Conservation (phyloP, 2,329 filamentous ascomycete genomes). For the Colletotrichum lentis region DNA sequence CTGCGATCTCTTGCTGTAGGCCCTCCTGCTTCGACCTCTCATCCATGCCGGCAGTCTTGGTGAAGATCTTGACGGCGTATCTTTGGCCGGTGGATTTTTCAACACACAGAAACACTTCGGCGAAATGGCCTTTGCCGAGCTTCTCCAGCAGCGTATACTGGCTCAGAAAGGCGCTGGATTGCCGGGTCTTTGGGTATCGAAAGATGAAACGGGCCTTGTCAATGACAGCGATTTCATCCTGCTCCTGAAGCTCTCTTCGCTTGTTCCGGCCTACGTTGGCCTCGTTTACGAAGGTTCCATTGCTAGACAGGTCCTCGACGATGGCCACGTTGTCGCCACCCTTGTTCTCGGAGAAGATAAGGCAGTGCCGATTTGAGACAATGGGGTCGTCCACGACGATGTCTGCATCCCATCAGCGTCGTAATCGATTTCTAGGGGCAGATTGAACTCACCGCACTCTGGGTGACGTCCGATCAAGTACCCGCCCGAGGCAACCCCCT, state of each 20-base stretch:
- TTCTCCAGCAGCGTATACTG: constrained; percentile 86
- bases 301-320: constrained; percentile 91
- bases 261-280: constrained; percentile 91
- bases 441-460: constrained; percentile 78
- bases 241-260: constrained; percentile 84
- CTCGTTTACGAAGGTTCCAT: constrained; percentile 96
- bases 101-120: constrained; percentile 88
- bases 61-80: constrained; percentile 95
- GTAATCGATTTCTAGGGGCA: background rate
- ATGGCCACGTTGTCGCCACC: constrained; percentile 72
- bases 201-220: constrained; percentile 90
- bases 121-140: constrained; percentile 94
- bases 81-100: constrained; percentile 83
- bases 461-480: constrained; percentile 93
- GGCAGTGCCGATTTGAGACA: constrained; percentile 86
- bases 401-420: constrained; percentile 57
- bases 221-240: constrained; percentile 89
- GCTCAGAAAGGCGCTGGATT: constrained; percentile 81
- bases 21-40: constrained; percentile 86
- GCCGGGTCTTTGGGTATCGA: constrained; percentile 79
- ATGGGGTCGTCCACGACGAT: constrained; percentile 78
- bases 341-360: constrained; percentile 71
- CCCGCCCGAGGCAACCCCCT: constrained; percentile 74
- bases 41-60: constrained; percentile 81
- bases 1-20: constrained; percentile 93